Conservation (phyloP, 352 stramenopile species). For the Phytophthora lateralis region DNA sequence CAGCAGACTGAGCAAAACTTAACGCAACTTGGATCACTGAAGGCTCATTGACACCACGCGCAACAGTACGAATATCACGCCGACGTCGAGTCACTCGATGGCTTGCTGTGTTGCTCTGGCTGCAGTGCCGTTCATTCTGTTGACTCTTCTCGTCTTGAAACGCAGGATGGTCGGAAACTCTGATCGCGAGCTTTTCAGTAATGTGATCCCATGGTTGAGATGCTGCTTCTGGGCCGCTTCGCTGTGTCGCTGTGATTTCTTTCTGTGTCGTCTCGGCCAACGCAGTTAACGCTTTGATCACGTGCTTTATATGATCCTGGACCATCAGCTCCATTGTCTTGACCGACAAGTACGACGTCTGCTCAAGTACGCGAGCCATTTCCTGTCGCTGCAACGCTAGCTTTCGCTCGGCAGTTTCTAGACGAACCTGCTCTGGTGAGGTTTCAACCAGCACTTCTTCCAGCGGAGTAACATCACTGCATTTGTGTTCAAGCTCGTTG, state of each 20-base stretch:
- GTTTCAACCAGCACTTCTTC: slow-evolving; percentile 25
- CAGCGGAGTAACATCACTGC: neutral
- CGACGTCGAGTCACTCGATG: neutral
- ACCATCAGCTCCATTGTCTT: slow-evolving; percentile 72
- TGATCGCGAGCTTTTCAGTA: slow-evolving; percentile 16
- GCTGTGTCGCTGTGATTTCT: neutral
- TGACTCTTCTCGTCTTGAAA: neutral
- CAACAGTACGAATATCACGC: neutral
- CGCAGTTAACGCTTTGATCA: slow-evolving; percentile 22
- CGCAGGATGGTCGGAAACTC: slow-evolving; percentile 11
- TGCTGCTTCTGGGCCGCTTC: neutral
- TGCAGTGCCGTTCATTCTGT: neutral
- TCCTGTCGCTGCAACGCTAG: slow-evolving; percentile 41
- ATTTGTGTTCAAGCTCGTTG: slow-evolving; percentile 17
- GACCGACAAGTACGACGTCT: slow-evolving; percentile 44
- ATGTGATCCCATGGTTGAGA: slow-evolving; percentile 22
- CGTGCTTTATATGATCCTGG: slow-evolving; percentile 54
- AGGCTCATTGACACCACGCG: neutral
- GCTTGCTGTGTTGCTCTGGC: neutral
- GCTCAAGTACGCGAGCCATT: slow-evolving; percentile 36
- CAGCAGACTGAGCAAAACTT: slow-evolving; percentile 17
- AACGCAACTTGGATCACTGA: slow-evolving; percentile 14
- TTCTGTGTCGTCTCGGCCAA: slow-evolving; percentile 17
- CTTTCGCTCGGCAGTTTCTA: slow-evolving; percentile 37
- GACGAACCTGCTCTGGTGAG: slow-evolving; percentile 17